phyloP scores from a whole-genome alignment of 345 rosid species.

The Eucalyptus urophylla region DNA sequence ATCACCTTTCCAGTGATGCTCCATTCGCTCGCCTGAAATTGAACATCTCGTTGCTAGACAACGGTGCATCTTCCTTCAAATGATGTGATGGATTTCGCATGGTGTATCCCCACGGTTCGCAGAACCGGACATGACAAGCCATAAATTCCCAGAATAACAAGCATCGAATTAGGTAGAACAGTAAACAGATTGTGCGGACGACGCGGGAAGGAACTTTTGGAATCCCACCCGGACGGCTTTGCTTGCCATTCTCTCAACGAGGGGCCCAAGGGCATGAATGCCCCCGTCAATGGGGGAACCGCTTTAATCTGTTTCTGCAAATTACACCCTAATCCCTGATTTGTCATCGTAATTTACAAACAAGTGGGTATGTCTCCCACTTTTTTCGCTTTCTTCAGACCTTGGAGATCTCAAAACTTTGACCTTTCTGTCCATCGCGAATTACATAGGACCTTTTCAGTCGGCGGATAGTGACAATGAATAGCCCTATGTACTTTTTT shows the following conservation, averaged over 20 bases:
- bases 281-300: background rate
- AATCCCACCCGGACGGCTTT: background rate
- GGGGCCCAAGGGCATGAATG: background rate
- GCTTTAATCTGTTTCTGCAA: background rate
- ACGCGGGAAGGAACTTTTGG: background rate
- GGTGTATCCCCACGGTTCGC: too few relatives aligned
- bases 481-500: background rate
- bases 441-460: background rate
- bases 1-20: background rate
- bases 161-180: background rate
- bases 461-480: background rate
- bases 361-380: background rate
- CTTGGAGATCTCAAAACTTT: background rate
- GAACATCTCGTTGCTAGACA: background rate
- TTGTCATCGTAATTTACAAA: background rate
- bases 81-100: too few relatives aligned
- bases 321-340: background rate
- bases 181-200: background rate
- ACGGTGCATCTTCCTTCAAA: background rate
- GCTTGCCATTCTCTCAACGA: background rate
- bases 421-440: background rate
- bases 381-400: background rate
- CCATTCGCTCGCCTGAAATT: background rate
- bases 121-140: background rate
- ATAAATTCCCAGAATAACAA: background rate